Conservation (phyloP, 106 monocot genomes). For the Phalaenopsis aphrodite region DNA sequence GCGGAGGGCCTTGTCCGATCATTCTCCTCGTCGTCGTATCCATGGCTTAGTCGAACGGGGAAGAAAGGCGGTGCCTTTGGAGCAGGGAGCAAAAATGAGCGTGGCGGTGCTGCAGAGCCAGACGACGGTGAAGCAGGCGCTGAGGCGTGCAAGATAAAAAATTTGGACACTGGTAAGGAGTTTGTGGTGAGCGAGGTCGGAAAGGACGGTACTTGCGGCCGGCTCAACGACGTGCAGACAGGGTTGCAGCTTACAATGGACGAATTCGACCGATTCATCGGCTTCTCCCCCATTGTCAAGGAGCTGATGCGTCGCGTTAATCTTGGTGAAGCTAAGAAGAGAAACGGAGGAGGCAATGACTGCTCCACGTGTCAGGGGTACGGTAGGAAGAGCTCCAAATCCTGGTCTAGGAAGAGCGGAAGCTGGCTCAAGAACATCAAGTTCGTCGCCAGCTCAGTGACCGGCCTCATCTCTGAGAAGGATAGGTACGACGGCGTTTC, state of each 20-base stretch:
- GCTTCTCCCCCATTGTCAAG: conserved; percentile 71
- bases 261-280: conserved; percentile 67
- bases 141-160: conserved; percentile 50
- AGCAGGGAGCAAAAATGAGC: not conserved
- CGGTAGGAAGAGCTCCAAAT: conserved; percentile 11
- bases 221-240: conserved; percentile 51
- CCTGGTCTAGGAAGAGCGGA: conserved; percentile 35
- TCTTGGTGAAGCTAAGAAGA: not conserved
- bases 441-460: conserved; percentile 61
- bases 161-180: conserved; percentile 80
- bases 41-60: not conserved
- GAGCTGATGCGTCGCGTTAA: conserved; percentile 62
- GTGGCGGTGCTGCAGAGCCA: not conserved
- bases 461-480: conserved; percentile 55
- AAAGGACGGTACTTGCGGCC: conserved; percentile 32
- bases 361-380: not conserved
- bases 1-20: not conserved
- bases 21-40: conserved; percentile 1
- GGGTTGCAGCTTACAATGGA: conserved; percentile 58
- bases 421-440: conserved; percentile 86
- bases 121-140: not conserved
- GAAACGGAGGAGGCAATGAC: not conserved
- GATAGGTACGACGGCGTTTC: conserved; percentile 13
- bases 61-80: not conserved
- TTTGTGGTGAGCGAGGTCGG: conserved; percentile 45